Conservation (phyloP, 495 filamentous ascomycete species). For the Penicillium samsonianum region DNA sequence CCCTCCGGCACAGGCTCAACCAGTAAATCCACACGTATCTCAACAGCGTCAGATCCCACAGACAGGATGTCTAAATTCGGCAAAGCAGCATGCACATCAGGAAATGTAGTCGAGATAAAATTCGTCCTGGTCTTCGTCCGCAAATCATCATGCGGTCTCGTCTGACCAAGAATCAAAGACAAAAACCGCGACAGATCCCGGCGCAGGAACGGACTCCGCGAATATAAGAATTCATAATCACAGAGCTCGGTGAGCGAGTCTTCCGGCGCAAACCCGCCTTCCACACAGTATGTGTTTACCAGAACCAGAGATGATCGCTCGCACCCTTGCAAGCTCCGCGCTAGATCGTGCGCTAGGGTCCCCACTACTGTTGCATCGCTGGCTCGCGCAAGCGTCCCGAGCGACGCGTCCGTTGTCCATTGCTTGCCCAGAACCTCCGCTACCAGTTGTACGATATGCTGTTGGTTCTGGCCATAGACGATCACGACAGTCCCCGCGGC, state of each 20-base stretch:
- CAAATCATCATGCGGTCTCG: constrained; percentile 70
- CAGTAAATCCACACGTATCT: constrained; percentile 78
- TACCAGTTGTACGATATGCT: constrained; percentile 65
- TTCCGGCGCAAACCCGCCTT: constrained; percentile 65
- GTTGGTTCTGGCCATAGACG: constrained; percentile 60
- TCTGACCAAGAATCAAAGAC: constrained; percentile 73
- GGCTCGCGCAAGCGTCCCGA: constrained; percentile 49
- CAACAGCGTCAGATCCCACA: constrained; percentile 80
- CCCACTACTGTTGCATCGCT: constrained; percentile 60
- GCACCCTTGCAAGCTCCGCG: constrained; percentile 46
- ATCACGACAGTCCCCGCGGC: constrained; percentile 51
- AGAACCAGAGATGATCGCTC: constrained; percentile 55
- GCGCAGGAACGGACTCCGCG: constrained; percentile 67
- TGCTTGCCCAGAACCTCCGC: constrained; percentile 70
- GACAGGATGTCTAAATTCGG: constrained; percentile 83
- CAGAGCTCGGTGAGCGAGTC: constrained; percentile 61
- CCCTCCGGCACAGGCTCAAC: constrained; percentile 66
- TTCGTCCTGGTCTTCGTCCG: constrained; percentile 75
- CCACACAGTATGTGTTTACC: constrained; percentile 75
- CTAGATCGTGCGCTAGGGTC: constrained; percentile 54
- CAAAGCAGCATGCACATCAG: constrained; percentile 78
- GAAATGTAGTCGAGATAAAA: constrained; percentile 84
- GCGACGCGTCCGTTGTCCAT: constrained; percentile 54
- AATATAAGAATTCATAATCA: constrained; percentile 84
- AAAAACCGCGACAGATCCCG: constrained; percentile 75